phyloP scores from a whole-genome alignment of 2,329 filamentous ascomycete genomes.

The Claviceps arundinis region DNA sequence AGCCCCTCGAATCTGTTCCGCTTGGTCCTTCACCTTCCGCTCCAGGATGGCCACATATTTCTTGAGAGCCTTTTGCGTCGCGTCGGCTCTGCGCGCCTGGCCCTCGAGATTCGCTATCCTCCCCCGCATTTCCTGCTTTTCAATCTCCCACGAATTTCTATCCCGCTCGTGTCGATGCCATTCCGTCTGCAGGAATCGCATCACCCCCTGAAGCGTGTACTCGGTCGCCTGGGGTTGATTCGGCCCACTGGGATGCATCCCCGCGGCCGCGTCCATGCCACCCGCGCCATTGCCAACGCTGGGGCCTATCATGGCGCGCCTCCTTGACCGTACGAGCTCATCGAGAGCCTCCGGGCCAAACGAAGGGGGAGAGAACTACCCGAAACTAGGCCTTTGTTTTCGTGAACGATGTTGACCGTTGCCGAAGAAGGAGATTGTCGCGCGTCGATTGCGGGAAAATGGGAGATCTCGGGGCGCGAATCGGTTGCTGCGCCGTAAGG shows the following conservation, averaged over 20 bases:
- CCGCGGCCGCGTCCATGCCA: constrained; percentile 33
- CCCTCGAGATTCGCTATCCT: constrained; percentile 92
- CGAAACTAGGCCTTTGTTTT: constrained; percentile 7
- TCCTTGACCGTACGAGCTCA: constrained; percentile 22
- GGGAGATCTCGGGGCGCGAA: too few species aligned
- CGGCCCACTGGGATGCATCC: constrained; percentile 31
- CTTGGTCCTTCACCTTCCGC: constrained; percentile 72
- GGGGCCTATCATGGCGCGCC: constrained; percentile 28
- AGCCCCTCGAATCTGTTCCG: constrained; percentile 49
- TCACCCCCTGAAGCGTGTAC: constrained; percentile 63
- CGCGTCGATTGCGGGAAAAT: too few species aligned
- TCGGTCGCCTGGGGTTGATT: constrained; percentile 46
- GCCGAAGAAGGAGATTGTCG: background rate
- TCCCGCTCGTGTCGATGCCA: constrained; percentile 98
- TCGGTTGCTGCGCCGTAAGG: too few species aligned
- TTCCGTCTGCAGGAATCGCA: constrained; percentile 98
- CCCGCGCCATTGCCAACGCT: constrained; percentile 32
- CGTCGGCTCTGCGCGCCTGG: constrained; percentile 72
- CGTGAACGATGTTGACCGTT: background rate
- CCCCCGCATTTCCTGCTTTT: constrained; percentile 97
- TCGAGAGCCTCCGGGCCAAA: constrained; percentile 19
- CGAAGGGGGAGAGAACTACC: constrained; percentile 8
- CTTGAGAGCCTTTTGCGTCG: constrained; percentile 75
- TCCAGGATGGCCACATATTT: constrained; percentile 87
- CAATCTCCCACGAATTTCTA: constrained; percentile 97